These are phyloP conservation scores for Starmera amethionina DNA, from an alignment of 805 yeast species.

Conservation along the genomic window DNA sequence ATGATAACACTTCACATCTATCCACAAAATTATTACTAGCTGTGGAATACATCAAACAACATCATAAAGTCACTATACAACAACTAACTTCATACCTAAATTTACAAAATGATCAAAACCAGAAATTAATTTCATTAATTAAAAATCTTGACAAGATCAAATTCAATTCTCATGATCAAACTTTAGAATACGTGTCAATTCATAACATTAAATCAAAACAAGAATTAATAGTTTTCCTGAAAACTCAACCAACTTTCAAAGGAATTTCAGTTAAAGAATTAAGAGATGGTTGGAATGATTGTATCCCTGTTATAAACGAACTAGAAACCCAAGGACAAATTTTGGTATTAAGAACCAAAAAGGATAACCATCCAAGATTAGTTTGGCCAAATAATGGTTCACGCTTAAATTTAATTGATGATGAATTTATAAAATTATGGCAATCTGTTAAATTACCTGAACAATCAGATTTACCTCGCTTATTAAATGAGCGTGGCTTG, in stretches of 20 bases:
- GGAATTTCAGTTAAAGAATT: conserved; percentile 69
- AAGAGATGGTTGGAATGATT: conserved; percentile 92
- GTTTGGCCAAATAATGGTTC: conserved; percentile 88
- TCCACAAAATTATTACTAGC: conserved; percentile 87
- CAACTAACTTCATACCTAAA: conserved; percentile 62
- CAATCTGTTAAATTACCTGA: conserved; percentile 68
- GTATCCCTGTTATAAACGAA: conserved; percentile 66
- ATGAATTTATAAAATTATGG: conserved; percentile 82
- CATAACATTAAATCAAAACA: conserved; percentile 79
- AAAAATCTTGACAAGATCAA: conserved; percentile 70
- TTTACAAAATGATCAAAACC: conserved; percentile 36
- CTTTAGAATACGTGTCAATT: conserved; percentile 80
- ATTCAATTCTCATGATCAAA: conserved; percentile 48
- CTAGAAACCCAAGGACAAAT: conserved; percentile 71
- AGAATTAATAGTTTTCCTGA: conserved; percentile 63
- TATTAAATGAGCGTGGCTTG: conserved; percentile 72
- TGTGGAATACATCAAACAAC: conserved; percentile 72
- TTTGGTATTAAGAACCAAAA: conserved; percentile 79
- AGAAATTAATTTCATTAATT: conserved; percentile 60
- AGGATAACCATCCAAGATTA: conserved; percentile 86
- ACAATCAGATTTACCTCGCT: conserved; percentile 69
- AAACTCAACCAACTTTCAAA: conserved; percentile 76
- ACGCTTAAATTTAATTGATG: conserved; percentile 59
- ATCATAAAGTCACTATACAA: conserved; percentile 51
- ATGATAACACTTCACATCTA: conserved; percentile 38